Evolutionary conservation across 2,329 filamentous ascomycete species (phyloP).

Genomic region (Biscogniauxia marginata): DNA sequence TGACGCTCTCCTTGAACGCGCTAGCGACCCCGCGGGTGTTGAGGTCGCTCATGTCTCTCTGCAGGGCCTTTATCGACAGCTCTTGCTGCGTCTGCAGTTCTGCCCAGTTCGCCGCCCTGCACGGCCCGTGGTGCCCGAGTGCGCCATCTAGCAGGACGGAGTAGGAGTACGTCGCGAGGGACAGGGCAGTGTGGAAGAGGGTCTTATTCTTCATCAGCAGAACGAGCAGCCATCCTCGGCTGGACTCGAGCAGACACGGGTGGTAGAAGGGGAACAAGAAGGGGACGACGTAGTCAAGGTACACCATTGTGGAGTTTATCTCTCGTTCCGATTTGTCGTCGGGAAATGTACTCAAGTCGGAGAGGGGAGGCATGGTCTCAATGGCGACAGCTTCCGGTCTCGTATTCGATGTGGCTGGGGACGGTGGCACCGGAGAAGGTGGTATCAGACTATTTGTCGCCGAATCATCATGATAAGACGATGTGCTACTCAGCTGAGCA

Average conservation of each 20-base stretch:
- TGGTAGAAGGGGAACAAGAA: slow-evolving; percentile 64
- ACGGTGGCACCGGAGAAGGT: slow-evolving; percentile 1
- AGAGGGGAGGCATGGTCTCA: not conserved
- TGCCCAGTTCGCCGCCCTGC: slow-evolving; percentile 35
- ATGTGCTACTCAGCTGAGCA: too few species aligned
- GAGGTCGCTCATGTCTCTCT: slow-evolving; percentile 38
- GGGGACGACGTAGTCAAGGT: slow-evolving; percentile 61
- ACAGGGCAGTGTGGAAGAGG: slow-evolving; percentile 56
- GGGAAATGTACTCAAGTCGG: not conserved
- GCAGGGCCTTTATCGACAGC: slow-evolving; percentile 43
- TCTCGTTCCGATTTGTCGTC: slow-evolving; percentile 22
- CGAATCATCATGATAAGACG: too few species aligned
- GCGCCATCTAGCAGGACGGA: slow-evolving; percentile 41
- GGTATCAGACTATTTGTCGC: too few species aligned
- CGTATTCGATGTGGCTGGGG: not conserved
- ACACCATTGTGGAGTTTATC: slow-evolving; percentile 50
- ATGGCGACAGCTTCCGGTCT: not conserved
- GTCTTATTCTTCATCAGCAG: slow-evolving; percentile 56
- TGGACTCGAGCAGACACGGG: slow-evolving; percentile 54
- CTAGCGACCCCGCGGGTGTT: slow-evolving; percentile 32
- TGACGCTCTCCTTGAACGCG: slow-evolving; percentile 35
- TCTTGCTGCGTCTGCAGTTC: slow-evolving; percentile 45
- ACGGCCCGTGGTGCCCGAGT: slow-evolving; percentile 33
- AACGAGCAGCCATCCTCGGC: slow-evolving; percentile 59
- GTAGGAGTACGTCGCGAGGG: slow-evolving; percentile 58